These are phyloP conservation scores for Perkinsus marinus DNA, from an alignment of 169 alveolate species.

Conservation along the genomic window DNA sequence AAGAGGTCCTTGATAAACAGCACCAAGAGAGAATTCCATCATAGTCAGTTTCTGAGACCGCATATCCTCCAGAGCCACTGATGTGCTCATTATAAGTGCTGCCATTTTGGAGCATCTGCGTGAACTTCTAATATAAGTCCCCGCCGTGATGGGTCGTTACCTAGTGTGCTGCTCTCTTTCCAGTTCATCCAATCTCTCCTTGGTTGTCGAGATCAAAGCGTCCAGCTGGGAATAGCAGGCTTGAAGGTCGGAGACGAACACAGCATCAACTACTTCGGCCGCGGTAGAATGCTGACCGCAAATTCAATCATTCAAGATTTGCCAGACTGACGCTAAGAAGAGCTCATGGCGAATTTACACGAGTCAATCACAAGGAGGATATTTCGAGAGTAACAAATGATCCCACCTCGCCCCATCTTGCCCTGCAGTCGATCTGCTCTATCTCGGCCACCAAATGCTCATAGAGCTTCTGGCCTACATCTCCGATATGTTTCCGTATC, in stretches of 20 bases:
- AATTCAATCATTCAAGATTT: too few species aligned
- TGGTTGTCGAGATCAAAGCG: not conserved
- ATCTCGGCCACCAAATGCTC: too few species aligned
- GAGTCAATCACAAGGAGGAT: too few species aligned
- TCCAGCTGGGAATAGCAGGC: not conserved
- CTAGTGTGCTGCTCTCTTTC: not conserved
- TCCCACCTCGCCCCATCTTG: too few species aligned
- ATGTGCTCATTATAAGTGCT: not conserved
- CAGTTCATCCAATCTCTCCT: not conserved
- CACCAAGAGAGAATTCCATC: too few species aligned
- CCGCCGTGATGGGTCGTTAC: not conserved
- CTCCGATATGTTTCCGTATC: too few species aligned
- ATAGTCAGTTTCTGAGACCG: not conserved
- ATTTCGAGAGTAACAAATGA: too few species aligned
- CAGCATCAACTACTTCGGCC: not conserved
- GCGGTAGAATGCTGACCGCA: not conserved
- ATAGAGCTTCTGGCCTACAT: too few species aligned
- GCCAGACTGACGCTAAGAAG: too few species aligned
- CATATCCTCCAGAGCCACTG: not conserved
- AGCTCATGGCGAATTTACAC: too few species aligned
- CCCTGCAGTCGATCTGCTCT: too few species aligned
- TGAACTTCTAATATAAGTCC: not conserved
- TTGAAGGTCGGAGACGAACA: not conserved
- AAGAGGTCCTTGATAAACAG: too few species aligned
- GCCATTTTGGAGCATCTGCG: not conserved